Conservation (phyloP, 1,139 yeast species). For the Yamadazyma epiphylla region DNA sequence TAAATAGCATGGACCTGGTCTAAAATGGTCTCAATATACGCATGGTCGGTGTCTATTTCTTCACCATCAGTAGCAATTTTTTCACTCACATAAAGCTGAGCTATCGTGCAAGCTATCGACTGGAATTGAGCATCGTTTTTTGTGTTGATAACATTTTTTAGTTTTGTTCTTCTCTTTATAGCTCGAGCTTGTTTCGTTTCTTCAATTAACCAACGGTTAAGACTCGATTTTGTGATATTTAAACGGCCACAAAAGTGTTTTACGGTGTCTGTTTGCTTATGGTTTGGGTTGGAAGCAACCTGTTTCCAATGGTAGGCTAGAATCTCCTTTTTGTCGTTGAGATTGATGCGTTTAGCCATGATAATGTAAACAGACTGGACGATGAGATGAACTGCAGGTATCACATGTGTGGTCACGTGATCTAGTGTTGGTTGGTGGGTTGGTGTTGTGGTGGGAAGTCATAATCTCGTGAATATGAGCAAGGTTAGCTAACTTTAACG, state of each 20-base stretch:
- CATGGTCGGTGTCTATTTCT: neutral
- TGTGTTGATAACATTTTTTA: conserved; percentile 6
- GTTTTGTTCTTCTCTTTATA: conserved; percentile 6
- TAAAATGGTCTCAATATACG: neutral
- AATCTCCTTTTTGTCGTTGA: conserved; percentile 9
- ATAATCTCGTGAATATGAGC: no score
- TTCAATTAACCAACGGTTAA: conserved; percentile 18
- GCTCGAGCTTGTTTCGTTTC: conserved; percentile 4
- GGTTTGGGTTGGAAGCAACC: conserved; percentile 12
- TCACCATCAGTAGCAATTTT: neutral
- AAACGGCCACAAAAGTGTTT: conserved; percentile 13
- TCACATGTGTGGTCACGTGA: neutral
- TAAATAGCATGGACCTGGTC: neutral
- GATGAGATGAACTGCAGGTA: no score
- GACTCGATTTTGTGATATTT: conserved; percentile 17
- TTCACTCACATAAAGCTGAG: conserved; percentile 9
- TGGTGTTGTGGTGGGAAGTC: neutral
- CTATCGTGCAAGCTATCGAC: conserved; percentile 13
- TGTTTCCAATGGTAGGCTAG: conserved; percentile 15
- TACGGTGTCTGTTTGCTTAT: conserved; percentile 19
- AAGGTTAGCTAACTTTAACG: no score
- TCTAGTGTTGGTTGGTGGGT: neutral
- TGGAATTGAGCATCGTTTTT: conserved; percentile 7
- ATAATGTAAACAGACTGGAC: neutral
- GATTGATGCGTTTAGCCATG: conserved; percentile 7